These are phyloP conservation scores for Aspergillus bridgeri DNA, from an alignment of 495 filamentous ascomycete species.

Conservation along the genomic window DNA sequence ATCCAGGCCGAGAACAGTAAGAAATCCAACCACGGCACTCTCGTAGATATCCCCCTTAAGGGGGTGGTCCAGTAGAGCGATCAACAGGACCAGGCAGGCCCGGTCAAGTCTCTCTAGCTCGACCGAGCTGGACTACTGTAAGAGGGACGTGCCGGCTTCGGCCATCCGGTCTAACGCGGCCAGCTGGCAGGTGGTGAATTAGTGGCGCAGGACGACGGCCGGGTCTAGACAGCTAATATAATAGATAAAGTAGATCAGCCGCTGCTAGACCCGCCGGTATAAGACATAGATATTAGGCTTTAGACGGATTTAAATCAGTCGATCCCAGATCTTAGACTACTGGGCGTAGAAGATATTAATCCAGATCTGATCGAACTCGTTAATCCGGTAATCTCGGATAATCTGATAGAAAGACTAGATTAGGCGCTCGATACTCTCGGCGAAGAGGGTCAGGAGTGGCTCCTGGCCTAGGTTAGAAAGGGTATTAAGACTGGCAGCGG, in stretches of 20 bases:
- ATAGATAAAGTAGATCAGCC: not conserved
- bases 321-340: not conserved
- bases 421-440: not conserved
- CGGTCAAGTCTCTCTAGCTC: no score
- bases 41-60: not conserved
- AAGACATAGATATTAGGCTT: not conserved
- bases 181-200: not conserved
- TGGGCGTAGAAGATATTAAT: slow-evolving; percentile 1
- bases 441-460: not conserved
- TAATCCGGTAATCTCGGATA: not conserved
- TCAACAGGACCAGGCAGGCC: not conserved
- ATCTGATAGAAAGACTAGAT: not conserved
- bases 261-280: not conserved
- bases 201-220: not conserved
- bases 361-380: slow-evolving; percentile 6
- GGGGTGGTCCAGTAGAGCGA: not conserved
- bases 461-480: not conserved
- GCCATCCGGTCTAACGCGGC: not conserved
- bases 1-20: not conserved
- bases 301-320: not conserved
- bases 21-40: not conserved
- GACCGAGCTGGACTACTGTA: no score
- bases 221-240: not conserved
- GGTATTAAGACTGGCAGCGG: not conserved
- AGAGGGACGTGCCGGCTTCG: not conserved